Evolutionary conservation across 495 filamentous ascomycete species (phyloP).

Genomic region (Aspergillus sclerotioniger): DNA sequence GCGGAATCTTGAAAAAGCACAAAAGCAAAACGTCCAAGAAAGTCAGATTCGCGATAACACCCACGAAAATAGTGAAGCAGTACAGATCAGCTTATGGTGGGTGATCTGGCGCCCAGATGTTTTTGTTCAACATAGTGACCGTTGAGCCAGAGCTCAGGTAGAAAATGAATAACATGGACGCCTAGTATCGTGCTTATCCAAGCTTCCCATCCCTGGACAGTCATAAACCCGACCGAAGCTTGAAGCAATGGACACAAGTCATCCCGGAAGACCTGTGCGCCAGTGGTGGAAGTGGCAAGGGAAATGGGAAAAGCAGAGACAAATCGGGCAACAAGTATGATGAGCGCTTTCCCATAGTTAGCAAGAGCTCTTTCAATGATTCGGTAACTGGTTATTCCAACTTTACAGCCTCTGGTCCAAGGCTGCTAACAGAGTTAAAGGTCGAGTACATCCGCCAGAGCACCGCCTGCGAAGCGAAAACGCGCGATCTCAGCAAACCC

Average conservation of each 20-base stretch:
- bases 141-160: neutral
- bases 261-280: too few species aligned
- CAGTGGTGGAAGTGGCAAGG: neutral
- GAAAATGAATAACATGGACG: neutral
- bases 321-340: neutral
- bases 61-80: neutral
- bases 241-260: too few species aligned
- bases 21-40: neutral
- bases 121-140: neutral
- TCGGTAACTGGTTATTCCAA: neutral
- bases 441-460: conserved; percentile 16
- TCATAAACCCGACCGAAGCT: neutral
- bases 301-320: neutral
- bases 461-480: neutral
- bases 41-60: neutral
- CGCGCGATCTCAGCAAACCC: neutral
- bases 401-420: too few species aligned
- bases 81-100: neutral
- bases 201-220: neutral
- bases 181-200: neutral
- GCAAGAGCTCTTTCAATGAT: neutral
- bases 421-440: conserved; percentile 9
- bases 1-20: neutral
- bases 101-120: neutral
- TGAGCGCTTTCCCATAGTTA: neutral